A percentile compares a stretch with the other conserved stretches of the same genome.
phyloP scores from a whole-genome alignment of 148 eudicot species.

The Nepenthes gracilis region DNA sequence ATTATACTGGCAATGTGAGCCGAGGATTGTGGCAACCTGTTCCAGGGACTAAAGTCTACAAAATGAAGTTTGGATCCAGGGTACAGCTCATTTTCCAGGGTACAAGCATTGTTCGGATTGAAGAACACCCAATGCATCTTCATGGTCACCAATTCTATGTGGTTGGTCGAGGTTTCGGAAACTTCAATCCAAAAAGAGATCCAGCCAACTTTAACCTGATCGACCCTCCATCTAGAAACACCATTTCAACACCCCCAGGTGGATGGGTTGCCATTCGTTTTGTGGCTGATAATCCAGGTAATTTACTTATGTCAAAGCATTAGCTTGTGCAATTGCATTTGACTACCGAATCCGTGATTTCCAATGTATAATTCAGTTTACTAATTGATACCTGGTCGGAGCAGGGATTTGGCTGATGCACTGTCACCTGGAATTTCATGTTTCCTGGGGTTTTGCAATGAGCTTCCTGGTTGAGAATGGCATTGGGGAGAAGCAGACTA shows the following conservation, averaged over 20 bases:
- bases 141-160: constrained; percentile 87
- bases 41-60: constrained; percentile 64
- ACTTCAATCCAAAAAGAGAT: constrained; percentile 55
- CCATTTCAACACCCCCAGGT: constrained; percentile 80
- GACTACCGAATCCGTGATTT: not conserved
- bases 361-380: not conserved
- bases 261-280: constrained; percentile 96
- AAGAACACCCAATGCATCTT: constrained; percentile 92
- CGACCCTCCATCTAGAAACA: constrained; percentile 77
- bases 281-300: constrained; percentile 91
- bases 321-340: not conserved
- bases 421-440: constrained; percentile 82
- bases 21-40: constrained; percentile 67
- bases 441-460: constrained; percentile 78
- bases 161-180: constrained; percentile 76
- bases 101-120: constrained; percentile 56
- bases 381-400: not conserved
- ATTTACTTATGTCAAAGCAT: not conserved
- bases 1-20: constrained; percentile 83
- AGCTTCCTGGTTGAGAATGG: constrained; percentile 73
- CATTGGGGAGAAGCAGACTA: constrained; percentile 35
- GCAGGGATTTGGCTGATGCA: constrained; percentile 93
- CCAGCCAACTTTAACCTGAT: constrained; percentile 56
- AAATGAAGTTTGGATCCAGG: constrained; percentile 58
- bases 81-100: constrained; percentile 76